Evolutionary conservation across 306 rosid species (phyloP), one percentile per base, ranked within the genome.

Genomic region (Nissolia schottii): DNA sequence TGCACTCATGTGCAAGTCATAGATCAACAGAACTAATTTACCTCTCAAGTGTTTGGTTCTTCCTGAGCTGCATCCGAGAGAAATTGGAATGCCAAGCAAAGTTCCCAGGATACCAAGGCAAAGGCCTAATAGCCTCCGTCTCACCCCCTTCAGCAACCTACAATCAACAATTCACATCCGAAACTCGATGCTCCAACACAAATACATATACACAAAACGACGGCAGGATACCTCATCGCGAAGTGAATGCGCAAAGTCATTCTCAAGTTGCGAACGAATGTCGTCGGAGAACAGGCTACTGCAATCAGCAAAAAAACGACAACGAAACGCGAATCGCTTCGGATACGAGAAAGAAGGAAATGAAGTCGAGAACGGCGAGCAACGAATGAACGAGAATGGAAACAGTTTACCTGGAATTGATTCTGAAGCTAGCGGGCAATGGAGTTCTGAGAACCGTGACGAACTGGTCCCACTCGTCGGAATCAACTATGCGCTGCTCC

Each of bases 1-100:
- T 7, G 12, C 55, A 28, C 18, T 31, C 54, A 37, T 20, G 59
- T 51, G 35, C 16, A 70, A 45, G 43, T 51, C 57, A 48, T 62
- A 34, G 29, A 73, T 40, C 50, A 51, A 54, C 65, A 78, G 37
- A 81, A 15, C 67, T 15, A 6, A 72, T 66, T 77, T 66, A 95
- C 99, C 96, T 88, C 90, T 91, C 97, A 35, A 95, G 90, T 15
- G 94, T 85, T 82, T 87, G 97, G 77, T 81, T 95, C 90, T 91
- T 95, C 89, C 99, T 81, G 48, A 95, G 88, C 82, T 95, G 96
- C 99, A 95, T 95, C 35, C 99, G 81, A 3, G 99, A 95, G 59
- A 95, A 95, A 81, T 84, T 95, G 0, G 96, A 91, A 81, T 92
- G 99, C 99, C 99, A 95, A 56, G 99, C 99, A 35, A 95, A 88